A percentile compares a stretch with the other conserved stretches of the same genome.
These are phyloP conservation scores for Striga asiatica DNA, from an alignment of 257 asterid species.

Conservation along the genomic window DNA sequence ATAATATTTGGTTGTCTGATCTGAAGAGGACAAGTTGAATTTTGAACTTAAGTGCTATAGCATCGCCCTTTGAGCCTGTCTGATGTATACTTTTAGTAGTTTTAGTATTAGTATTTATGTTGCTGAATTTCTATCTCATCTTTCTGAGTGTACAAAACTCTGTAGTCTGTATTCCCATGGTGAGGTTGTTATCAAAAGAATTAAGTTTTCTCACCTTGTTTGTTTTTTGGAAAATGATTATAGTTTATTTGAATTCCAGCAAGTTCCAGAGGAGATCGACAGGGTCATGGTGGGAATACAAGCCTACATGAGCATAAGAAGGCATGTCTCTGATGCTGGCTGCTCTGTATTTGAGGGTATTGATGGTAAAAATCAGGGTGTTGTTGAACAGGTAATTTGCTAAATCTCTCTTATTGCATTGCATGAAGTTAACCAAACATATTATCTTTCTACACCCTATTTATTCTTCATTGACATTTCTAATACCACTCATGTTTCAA, in stretches of 20 bases:
- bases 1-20: no score
- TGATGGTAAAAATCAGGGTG: constrained; percentile 42
- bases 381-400: constrained; percentile 49
- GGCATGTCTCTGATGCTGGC: constrained; percentile 68
- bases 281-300: constrained; percentile 89
- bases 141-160: constrained; percentile 7
- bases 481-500: background rate
- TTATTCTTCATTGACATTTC: background rate
- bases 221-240: constrained; percentile 13
- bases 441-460: background rate
- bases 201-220: constrained; percentile 7
- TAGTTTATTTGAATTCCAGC: constrained; percentile 42
- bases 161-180: background rate
- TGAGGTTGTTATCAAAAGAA: background rate
- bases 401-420: background rate
- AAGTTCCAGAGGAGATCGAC: constrained; percentile 96
- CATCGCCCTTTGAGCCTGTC: background rate
- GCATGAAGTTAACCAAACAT: background rate
- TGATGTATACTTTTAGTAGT: background rate
- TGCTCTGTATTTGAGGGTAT: constrained; percentile 53
- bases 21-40: no score
- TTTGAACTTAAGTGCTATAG: no score
- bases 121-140: background rate
- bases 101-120: background rate
- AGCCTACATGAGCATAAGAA: constrained; percentile 92